Conservation (phyloP, 2,329 filamentous ascomycete species). For the Arthrinium phaeospermum region DNA sequence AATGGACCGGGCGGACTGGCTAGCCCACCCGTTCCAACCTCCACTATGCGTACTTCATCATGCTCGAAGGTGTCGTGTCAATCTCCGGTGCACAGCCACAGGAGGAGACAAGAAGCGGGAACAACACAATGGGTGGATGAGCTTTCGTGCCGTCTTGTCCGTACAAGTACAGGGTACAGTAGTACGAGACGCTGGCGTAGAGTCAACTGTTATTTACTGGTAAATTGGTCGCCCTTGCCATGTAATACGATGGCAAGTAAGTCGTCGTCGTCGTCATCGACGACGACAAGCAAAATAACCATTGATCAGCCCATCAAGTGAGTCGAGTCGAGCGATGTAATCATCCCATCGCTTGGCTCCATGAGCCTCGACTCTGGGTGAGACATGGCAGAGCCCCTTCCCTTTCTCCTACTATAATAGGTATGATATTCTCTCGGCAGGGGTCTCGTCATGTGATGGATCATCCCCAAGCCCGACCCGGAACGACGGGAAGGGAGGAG, state of each 20-base stretch:
- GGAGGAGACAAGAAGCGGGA: neutral
- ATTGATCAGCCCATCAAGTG: too few relatives aligned
- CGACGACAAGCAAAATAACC: too few relatives aligned
- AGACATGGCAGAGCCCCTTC: neutral
- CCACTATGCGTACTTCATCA: neutral
- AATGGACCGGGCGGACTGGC: neutral
- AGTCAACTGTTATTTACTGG: too few relatives aligned
- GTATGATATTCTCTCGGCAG: neutral
- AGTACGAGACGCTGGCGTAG: too few relatives aligned
- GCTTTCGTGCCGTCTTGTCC: too few relatives aligned
- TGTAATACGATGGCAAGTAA: too few relatives aligned
- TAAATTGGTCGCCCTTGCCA: too few relatives aligned
- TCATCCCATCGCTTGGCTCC: neutral
- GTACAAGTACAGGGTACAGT: too few relatives aligned
- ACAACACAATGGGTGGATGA: neutral
- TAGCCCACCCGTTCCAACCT: neutral
- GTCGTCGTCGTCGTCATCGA: too few relatives aligned
- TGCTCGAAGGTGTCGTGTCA: neutral
- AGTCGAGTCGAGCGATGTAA: neutral
- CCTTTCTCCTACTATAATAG: neutral
- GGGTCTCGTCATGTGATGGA: neutral
- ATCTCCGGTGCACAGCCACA: neutral
- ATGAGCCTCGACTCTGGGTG: neutral
- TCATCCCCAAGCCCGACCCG: neutral
- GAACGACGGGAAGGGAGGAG: neutral